Evolutionary conservation across 768 basidiomycete species (phyloP), one percentile per base, ranked within the genome.

Genomic region (Leccinum arenicola): DNA sequence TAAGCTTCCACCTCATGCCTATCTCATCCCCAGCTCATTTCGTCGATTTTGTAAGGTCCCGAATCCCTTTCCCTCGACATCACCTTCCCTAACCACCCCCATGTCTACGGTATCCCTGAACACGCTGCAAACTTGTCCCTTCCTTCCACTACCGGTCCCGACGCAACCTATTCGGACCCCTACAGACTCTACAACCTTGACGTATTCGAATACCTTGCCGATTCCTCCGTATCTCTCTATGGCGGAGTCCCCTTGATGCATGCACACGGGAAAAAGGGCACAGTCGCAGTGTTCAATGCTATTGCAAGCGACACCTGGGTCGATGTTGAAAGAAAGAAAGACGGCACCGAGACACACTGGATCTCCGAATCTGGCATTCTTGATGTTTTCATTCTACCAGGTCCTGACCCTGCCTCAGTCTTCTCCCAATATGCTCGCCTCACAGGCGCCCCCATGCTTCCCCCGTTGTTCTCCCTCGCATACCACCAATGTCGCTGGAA

Each of bases 401-500:
- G 97, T 6, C 95, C 96, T 1, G 86, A 88, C 0, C 87, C 93
- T 10, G 76, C 82, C 8, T 87, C 91, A 3, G 78, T 98, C 33
- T 95, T 98, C 73, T 81, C 78, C 50, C 93, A 98, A 70, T 98
- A 96, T 70, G 81, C 92, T 0, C 74, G 78, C 19, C 81, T 98
- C 55, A 97, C 95, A 0, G 97, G 97, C 1, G 83, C 89, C 0
- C 84, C 91, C 0, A 86, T 88, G 4, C 79, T 99, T n/a, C 97
- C 97, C 0, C 87, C 93, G 9, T 83, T 91, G 19, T 98, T 92
- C 86, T 85, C 93, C 27, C 79, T 98, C 58, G 97, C 87, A 0
- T 96, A 99, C 68, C 97, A 98, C 73, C 97, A 98, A 71, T 98
- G 96, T 72, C 80, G 97, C 36, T 98, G 97, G 97, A 98, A 99